A percentile compares a stretch with the other conserved stretches of the same genome.
Conservation (phyloP, 768 basidiomycete genomes). For the Brasilioporus rufonigricans region DNA sequence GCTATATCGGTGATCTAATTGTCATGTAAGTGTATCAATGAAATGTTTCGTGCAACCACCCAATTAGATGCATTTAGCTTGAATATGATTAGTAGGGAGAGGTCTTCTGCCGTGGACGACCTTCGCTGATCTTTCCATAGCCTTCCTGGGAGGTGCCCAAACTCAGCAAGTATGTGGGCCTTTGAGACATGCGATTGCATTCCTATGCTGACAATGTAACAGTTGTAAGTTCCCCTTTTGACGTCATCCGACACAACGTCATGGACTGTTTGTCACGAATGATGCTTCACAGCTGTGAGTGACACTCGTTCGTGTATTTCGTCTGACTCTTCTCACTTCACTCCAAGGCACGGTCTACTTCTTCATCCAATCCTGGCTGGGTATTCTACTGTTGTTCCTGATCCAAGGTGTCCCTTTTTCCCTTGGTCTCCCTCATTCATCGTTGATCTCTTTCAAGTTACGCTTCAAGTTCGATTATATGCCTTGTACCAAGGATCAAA, state of each 20-base stretch:
- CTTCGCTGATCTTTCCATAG: not conserved
- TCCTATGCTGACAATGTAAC: not conserved
- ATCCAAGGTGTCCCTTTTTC: conserved; percentile 10
- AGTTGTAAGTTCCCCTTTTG: conserved; percentile 15
- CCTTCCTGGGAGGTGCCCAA: conserved; percentile 11
- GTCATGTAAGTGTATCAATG: conserved; percentile 11
- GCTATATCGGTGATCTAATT: conserved; percentile 21
- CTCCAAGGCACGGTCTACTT: conserved; percentile 13
- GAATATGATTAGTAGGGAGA: conserved; percentile 8
- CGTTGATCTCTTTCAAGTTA: conserved; percentile 3
- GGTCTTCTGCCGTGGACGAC: not conserved
- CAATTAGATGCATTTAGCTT: not conserved
- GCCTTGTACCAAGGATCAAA: conserved; percentile 14
- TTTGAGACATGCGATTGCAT: not conserved
- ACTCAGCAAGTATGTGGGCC: conserved; percentile 5
- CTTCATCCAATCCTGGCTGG: conserved; percentile 11
- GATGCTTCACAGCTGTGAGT: conserved; percentile 13
- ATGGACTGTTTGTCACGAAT: not conserved
- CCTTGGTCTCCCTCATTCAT: not conserved
- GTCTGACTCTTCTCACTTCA: not conserved
- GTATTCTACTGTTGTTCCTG: conserved; percentile 7
- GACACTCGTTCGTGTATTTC: not conserved
- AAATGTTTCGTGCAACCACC: not conserved
- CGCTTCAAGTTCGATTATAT: conserved; percentile 16
- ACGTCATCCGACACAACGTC: not conserved